Percentiles rank a stretch among this genome's conserved stretches.
Evolutionary conservation across 2,329 filamentous ascomycete genomes (phyloP).

Genomic region (Colletotrichum tanaceti): DNA sequence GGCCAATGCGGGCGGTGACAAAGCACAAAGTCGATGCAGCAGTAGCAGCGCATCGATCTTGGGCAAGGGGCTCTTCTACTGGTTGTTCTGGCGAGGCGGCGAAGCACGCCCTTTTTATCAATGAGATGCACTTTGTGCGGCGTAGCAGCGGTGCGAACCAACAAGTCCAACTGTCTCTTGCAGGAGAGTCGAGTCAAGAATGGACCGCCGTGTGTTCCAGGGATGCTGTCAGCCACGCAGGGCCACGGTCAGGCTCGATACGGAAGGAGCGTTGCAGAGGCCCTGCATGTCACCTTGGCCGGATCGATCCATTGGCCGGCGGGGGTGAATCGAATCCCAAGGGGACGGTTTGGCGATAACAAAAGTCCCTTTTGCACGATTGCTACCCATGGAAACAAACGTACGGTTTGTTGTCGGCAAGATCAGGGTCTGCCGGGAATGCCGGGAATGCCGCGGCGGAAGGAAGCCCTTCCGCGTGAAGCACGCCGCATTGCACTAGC

Average conservation of each 20-base stretch:
- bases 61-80: neutral
- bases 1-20: neutral
- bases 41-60: neutral
- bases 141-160: neutral
- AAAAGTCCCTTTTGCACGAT: neutral
- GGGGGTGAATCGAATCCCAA: neutral
- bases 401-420: neutral
- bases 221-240: neutral
- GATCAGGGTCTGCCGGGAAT: too few species aligned
- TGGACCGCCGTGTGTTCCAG: neutral
- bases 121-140: neutral
- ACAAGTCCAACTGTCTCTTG: neutral
- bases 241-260: neutral
- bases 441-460: neutral
- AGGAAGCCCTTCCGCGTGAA: neutral
- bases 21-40: neutral
- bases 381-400: neutral
- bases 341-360: neutral
- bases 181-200: neutral
- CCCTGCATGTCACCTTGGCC: neutral
- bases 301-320: neutral
- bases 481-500: neutral
- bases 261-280: conserved; percentile 7
- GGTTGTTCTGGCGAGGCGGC: neutral
- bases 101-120: neutral